These are phyloP conservation scores for Peniophora sp. DNA, from an alignment of 1,284 basidiomycete genomes.

Conservation along the genomic window DNA sequence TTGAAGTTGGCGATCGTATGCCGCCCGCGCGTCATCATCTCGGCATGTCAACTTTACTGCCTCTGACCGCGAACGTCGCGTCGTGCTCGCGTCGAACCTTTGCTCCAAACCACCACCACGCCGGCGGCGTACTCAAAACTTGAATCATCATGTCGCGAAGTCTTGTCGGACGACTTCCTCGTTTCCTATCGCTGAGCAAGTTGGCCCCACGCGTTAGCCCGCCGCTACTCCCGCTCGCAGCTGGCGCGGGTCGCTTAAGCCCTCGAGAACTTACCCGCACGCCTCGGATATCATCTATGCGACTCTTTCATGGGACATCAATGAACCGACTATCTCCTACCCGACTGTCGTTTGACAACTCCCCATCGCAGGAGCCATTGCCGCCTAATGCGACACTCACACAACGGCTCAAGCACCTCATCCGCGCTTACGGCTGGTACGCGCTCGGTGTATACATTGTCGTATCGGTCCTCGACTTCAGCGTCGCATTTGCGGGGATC, in stretches of 20 bases:
- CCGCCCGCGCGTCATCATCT: no score
- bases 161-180: slow-evolving; percentile 13
- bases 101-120: not conserved
- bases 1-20: no score
- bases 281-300: slow-evolving; percentile 24
- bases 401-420: slow-evolving; percentile 77
- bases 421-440: slow-evolving; percentile 91
- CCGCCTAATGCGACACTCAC: slow-evolving; percentile 51
- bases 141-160: no score
- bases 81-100: no score
- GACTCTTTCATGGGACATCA: slow-evolving; percentile 42
- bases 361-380: slow-evolving; percentile 13
- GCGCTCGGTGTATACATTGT: slow-evolving; percentile 81
- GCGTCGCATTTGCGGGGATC: slow-evolving; percentile 76
- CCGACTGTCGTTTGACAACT: slow-evolving; percentile 15
- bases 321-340: slow-evolving; percentile 29
- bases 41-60: no score
- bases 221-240: slow-evolving; percentile 30
- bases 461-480: slow-evolving; percentile 71
- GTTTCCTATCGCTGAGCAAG: slow-evolving; percentile 23
- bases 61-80: no score
- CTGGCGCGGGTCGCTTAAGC: slow-evolving; percentile 16
- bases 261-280: slow-evolving; percentile 13
- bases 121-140: not conserved
- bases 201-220: slow-evolving; percentile 25